These are phyloP conservation scores for Wickerhamiella kurtzmanii DNA, from an alignment of 805 yeast species.

Conservation along the genomic window DNA sequence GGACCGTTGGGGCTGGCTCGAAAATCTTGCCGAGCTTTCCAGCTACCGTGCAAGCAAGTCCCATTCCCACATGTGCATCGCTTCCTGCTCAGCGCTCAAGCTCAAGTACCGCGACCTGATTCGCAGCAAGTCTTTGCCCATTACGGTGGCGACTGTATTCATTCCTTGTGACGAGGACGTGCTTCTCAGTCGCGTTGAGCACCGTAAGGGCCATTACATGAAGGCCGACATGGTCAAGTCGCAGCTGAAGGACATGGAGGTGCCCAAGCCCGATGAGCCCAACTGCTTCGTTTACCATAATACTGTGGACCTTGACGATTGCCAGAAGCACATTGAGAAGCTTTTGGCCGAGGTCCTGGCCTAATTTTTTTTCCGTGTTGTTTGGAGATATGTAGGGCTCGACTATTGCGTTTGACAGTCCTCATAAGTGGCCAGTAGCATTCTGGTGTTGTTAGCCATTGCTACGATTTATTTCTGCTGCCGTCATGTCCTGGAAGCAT, in stretches of 20 bases:
- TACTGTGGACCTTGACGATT: conserved; percentile 10
- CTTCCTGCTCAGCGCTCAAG: conserved; percentile 80
- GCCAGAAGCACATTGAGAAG: conserved; percentile 2
- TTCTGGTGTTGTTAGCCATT: too few species aligned
- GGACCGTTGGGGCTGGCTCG: conserved; percentile 88
- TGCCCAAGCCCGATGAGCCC: conserved; percentile 35
- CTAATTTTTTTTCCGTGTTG: background rate
- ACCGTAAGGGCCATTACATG: conserved; percentile 74
- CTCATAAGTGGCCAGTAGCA: too few species aligned
- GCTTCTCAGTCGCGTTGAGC: conserved; percentile 44
- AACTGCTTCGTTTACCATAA: conserved; percentile 15
- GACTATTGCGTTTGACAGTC: too few species aligned
- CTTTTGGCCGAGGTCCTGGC: too few species aligned
- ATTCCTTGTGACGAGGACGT: conserved; percentile 51
- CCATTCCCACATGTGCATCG: conserved; percentile 32
- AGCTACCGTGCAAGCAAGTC: conserved; percentile 22
- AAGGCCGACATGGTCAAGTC: conserved; percentile 71
- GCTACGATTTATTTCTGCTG: too few species aligned
- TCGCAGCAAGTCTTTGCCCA: conserved; percentile 23
- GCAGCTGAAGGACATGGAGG: conserved; percentile 61
- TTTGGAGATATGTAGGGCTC: too few species aligned
- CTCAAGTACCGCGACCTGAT: conserved; percentile 54
- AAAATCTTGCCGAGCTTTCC: conserved; percentile 34
- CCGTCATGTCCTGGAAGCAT: too few species aligned
- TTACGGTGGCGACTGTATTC: conserved; percentile 45